Evolutionary conservation across 2,329 filamentous ascomycete genomes (phyloP), one percentile per base, ranked within the genome.

Genomic region (Fusarium buharicum): DNA sequence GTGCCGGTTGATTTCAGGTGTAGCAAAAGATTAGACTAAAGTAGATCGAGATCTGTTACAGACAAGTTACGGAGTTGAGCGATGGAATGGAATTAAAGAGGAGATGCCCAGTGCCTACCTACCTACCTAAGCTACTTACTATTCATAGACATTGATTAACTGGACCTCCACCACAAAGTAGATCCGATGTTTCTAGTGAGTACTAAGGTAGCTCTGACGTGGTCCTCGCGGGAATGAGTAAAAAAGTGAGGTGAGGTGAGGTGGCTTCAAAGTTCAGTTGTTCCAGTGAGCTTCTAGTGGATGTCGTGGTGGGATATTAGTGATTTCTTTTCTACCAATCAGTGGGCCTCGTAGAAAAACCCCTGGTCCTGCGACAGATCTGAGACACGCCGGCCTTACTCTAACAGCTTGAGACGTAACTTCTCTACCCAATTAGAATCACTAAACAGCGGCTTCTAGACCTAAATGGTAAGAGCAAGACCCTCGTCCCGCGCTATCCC

Each of bases 291-390:
- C 37, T 64, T 58, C 46, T 49, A 66, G 56, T 64, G 58, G 49
- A 30, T 30, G 50, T 50, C 40, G 44, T 37, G 48, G 11, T 60
- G 36, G 48, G 50, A 47, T 43, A 41, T 50, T 50, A 64, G 56
- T 62, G 64, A 61, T 43, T 16, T 33, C 27, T 9, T 13, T 18
- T 47, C 22, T 40, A 45, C 49, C 43, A 50, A 46, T 43, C 46
- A 48, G 44, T 66, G 49, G 58, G n/a, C 44, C 39, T 28, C 20
- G 31, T 46, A 18, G 36, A 37, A 27, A 12, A 36, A 17, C 40
- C 53, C 67, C 64, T 55, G 53, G 57, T 70, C 69, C 75, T 80
- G 77, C 72, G 74, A 80, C 78, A 78, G 71, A 78, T 77, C 75
- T 78, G 77, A 79, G 76, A 79, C 77, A 67, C 59, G 62, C 56